phyloP scores from a whole-genome alignment of 2,329 filamentous ascomycete species.

The Neoarthrinium moseri region DNA sequence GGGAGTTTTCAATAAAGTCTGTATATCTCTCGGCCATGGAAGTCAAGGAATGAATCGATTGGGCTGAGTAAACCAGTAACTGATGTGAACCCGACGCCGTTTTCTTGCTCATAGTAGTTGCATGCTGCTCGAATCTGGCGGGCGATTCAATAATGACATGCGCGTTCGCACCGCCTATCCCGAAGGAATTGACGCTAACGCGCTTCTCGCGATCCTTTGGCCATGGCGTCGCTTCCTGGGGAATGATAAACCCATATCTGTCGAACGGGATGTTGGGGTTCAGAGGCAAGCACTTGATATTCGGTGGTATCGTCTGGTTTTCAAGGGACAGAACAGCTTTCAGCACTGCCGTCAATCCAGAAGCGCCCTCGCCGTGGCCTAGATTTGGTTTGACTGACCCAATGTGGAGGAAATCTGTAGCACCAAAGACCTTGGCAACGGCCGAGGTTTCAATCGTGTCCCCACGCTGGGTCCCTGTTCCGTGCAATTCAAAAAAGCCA shows the following conservation, averaged over 20 bases:
- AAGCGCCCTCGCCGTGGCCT: conserved; percentile 38
- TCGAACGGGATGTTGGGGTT: conserved; percentile 4
- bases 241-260: background rate
- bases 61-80: no score
- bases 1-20: no score
- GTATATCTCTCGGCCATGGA: background rate
- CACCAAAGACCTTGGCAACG: conserved; percentile 14
- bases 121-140: background rate
- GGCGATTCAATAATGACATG: conserved; percentile 3
- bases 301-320: conserved; percentile 35
- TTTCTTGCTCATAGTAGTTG: background rate
- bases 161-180: conserved; percentile 7
- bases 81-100: no score
- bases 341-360: conserved; percentile 40
- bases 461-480: conserved; percentile 22
- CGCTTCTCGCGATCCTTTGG: background rate
- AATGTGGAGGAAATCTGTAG: conserved; percentile 18
- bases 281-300: conserved; percentile 10
- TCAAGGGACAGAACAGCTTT: conserved; percentile 42
- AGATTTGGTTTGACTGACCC: conserved; percentile 33
- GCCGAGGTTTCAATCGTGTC: conserved; percentile 25
- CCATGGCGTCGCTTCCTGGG: background rate
- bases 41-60: no score
- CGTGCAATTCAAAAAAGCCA: conserved; percentile 25
- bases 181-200: conserved; percentile 6